phyloP scores from a whole-genome alignment of 176 grass and related monocot genomes.

The Puccinellia tenuiflora region DNA sequence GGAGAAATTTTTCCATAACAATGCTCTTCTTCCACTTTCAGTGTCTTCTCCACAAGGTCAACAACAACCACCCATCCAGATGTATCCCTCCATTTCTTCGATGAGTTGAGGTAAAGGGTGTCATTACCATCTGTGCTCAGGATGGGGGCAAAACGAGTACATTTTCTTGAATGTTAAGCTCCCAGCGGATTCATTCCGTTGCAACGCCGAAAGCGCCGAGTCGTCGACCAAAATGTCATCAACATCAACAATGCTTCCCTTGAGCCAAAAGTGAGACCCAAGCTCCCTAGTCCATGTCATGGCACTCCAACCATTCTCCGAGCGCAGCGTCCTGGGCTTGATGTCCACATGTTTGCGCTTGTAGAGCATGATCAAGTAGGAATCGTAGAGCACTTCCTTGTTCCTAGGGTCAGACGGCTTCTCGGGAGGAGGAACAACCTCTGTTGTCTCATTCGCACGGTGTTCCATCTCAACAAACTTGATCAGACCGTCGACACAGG shows the following conservation, averaged over 20 bases:
- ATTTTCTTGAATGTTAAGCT: not conserved
- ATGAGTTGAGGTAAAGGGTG: not conserved
- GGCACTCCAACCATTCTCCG: not conserved
- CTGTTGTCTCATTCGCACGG: not conserved
- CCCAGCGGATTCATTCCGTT: not conserved
- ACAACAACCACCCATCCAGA: not conserved
- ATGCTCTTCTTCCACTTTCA: not conserved
- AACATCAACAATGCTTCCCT: not conserved
- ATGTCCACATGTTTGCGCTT: not conserved
- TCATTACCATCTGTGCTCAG: not conserved
- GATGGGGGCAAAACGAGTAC: not conserved
- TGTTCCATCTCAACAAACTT: conserved; percentile 3
- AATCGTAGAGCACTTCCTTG: not conserved
- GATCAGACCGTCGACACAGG: not conserved
- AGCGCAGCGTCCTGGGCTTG: not conserved
- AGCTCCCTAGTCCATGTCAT: conserved; percentile 8
- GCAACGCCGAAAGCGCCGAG: not conserved
- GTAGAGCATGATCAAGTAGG: not conserved
- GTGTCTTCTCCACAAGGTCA: not conserved
- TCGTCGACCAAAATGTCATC: not conserved
- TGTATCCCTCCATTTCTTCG: not conserved
- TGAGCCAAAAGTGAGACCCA: not conserved
- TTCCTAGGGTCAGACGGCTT: not conserved
- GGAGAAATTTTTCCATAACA: not conserved
- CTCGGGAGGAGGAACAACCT: not conserved